Percentiles rank a stretch among this genome's conserved stretches.
Evolutionary conservation across 306 rosid genomes (phyloP).

Genomic region (Leucaena leucocephala): DNA sequence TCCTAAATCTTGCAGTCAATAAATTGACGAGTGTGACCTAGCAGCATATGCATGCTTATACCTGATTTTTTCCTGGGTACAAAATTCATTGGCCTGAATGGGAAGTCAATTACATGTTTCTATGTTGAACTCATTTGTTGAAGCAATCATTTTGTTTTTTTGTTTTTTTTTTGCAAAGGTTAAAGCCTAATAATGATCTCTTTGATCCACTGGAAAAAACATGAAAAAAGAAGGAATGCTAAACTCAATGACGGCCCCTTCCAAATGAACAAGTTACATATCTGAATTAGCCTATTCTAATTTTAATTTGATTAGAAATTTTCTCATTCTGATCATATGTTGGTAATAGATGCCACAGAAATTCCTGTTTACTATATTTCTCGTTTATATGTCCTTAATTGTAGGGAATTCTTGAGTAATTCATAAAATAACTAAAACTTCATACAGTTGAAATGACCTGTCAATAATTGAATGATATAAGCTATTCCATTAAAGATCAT

Average conservation of each 20-base stretch:
- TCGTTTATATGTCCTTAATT: background rate
- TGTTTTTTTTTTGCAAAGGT: background rate
- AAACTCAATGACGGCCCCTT: background rate
- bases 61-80: conserved; percentile 44
- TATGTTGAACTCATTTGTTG: conserved; percentile 1
- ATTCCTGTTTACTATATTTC: too few species aligned
- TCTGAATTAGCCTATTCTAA: background rate
- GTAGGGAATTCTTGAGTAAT: background rate
- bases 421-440: background rate
- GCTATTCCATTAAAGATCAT: background rate
- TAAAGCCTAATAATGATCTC: background rate
- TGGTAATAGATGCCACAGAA: background rate
- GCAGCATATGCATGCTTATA: conserved; percentile 36
- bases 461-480: background rate
- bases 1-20: conserved; percentile 40
- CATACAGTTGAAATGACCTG: background rate
- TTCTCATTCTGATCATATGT: background rate
- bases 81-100: conserved; percentile 32
- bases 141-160: background rate
- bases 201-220: background rate
- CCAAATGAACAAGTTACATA: background rate
- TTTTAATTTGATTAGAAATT: background rate
- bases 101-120: conserved; percentile 19
- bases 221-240: background rate
- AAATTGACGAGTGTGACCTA: conserved; percentile 44